Conservation (phyloP, 176 grass and related monocot species). For the Ensete ventricosum region DNA sequence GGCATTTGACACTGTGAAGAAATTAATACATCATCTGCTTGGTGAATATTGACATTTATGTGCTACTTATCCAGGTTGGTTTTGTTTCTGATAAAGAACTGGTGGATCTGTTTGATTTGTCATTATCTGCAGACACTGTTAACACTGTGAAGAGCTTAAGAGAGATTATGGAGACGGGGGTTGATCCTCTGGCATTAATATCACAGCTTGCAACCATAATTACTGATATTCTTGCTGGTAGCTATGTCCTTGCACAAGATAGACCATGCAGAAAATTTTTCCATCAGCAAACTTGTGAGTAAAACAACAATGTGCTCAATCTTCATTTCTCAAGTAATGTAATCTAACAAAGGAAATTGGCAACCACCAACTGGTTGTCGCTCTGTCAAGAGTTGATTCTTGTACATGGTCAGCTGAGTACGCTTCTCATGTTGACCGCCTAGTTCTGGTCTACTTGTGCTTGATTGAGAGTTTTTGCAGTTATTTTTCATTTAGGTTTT, state of each 20-base stretch:
- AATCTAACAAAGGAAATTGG: not conserved
- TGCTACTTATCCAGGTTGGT: conserved; percentile 52
- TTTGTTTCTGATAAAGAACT: conserved; percentile 82
- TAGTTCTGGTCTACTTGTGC: not conserved
- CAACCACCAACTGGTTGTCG: not conserved
- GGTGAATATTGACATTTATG: not conserved
- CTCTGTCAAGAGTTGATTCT: not conserved
- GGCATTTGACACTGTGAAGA: not conserved
- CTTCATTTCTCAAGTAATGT: not conserved
- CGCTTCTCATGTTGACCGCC: not conserved
- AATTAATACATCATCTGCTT: not conserved
- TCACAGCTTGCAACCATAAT: conserved; percentile 94
- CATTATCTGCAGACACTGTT: conserved; percentile 69
- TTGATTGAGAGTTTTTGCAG: not conserved
- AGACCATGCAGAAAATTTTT: conserved; percentile 62
- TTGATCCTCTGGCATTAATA: conserved; percentile 83
- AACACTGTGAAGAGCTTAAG: conserved; percentile 73
- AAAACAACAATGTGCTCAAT: not conserved
- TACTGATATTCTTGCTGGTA: conserved; percentile 88
- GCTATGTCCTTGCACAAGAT: conserved; percentile 55
- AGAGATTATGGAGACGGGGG: conserved; percentile 76
- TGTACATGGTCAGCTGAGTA: not conserved
- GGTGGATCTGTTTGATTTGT: conserved; percentile 80
- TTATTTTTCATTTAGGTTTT: not conserved
- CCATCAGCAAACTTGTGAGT: conserved; percentile 48